Evolutionary conservation across 2,329 filamentous ascomycete species (phyloP).

Genomic region (Colletotrichum truncatum): DNA sequence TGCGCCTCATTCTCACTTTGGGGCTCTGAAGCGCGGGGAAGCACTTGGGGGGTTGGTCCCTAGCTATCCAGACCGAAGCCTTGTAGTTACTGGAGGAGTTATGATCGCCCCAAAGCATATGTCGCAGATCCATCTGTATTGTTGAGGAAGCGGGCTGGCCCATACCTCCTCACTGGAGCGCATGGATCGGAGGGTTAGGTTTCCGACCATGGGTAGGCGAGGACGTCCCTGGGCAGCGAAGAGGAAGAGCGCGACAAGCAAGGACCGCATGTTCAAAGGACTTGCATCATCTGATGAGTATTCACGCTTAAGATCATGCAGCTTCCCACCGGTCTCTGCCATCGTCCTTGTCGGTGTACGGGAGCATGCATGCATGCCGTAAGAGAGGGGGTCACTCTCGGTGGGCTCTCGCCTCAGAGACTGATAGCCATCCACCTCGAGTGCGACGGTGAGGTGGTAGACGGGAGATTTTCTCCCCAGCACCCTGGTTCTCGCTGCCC

Average conservation of each 20-base stretch:
- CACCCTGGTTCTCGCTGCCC: constrained; percentile 15
- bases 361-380: constrained; percentile 10
- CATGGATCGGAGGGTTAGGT: too few species aligned
- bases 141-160: neutral
- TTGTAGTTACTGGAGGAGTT: neutral
- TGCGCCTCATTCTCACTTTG: constrained; percentile 5
- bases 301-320: constrained; percentile 14
- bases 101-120: neutral
- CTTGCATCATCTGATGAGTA: constrained; percentile 13
- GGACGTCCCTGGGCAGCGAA: neutral
- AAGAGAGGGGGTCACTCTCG: neutral
- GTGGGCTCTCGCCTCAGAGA: neutral
- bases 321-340: constrained; percentile 16
- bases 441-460: constrained; percentile 15
- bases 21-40: neutral
- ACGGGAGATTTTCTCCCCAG: constrained; percentile 26
- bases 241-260: neutral
- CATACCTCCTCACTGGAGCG: too few species aligned
- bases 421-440: constrained; percentile 11
- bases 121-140: neutral
- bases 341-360: constrained; percentile 16
- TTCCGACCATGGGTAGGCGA: too few species aligned
- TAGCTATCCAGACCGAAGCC: neutral
- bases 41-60: neutral
- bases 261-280: neutral